phyloP scores from a whole-genome alignment of 345 rosid species.

The Bruguiera sexangula region DNA sequence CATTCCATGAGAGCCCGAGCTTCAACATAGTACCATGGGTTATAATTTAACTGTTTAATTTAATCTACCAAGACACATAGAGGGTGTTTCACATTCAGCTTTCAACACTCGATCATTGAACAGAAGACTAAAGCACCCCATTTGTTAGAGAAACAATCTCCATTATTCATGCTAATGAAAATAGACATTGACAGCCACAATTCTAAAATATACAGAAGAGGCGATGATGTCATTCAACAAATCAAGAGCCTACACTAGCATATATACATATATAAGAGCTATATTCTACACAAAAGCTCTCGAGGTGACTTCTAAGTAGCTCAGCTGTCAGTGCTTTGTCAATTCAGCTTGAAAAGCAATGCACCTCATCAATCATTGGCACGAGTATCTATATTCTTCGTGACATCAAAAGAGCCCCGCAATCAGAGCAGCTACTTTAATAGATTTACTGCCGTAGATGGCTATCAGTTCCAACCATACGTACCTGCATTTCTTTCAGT shows the following conservation, averaged over 20 bases:
- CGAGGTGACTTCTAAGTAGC: constrained; percentile 4
- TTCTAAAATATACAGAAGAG: too few relatives aligned
- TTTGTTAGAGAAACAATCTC: too few relatives aligned
- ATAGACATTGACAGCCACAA: too few relatives aligned
- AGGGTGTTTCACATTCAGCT: too few relatives aligned
- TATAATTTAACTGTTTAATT: too few relatives aligned
- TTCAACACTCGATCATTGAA: too few relatives aligned
- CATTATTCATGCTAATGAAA: too few relatives aligned
- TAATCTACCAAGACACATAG: too few relatives aligned
- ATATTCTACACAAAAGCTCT: constrained; percentile 27
- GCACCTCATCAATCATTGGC: not conserved
- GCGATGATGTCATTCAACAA: too few relatives aligned
- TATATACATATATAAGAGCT: not conserved
- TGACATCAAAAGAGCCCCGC: not conserved
- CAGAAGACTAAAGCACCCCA: too few relatives aligned
- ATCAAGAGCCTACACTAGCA: too few relatives aligned
- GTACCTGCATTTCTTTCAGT: constrained; percentile 5
- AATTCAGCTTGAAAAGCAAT: not conserved
- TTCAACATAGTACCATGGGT: not conserved
- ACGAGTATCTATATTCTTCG: too few relatives aligned
- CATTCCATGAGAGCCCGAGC: constrained; percentile 21
- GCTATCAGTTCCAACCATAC: not conserved
- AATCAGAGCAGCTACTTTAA: not conserved
- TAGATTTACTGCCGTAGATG: constrained; percentile 11
- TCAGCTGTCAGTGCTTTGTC: not conserved